Base-by-base conservation (phyloP, 2,329 filamentous ascomycete genomes). In the Meredithiella fracta region DNA sequence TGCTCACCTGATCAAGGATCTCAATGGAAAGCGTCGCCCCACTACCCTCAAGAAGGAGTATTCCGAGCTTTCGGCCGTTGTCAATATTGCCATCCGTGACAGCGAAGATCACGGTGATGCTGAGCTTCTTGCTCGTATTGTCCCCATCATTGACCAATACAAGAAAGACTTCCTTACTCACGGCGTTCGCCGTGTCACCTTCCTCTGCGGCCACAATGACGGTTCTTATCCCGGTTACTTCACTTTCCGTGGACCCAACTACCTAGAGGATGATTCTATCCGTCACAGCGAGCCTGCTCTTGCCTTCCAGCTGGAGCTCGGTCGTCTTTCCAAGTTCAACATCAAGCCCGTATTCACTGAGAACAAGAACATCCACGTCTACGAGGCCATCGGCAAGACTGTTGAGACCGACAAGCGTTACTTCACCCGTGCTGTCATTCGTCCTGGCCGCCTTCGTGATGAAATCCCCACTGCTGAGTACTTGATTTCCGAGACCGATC, bases 401-500 rank as follows among this genome's bases (percentile, higher is more conserved):
- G 85, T 90, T 40, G 90, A 96, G 67, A 90, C 86, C 57, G 92
- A 98, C 71, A 96, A 96, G 80, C 85, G 92, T 63, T 98, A 97
- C 79, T 98, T 98, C 69, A 92, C 92, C 53, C 88, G 92, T 69
- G 91, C 91, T 59, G 87, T 96, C 51, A 94, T 98, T 62, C 83
- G 92, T 64, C 88, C 92, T 60, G 92, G 92, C 51, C 86, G 91
- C 66, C 83, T 98, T 56, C 85, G 91, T 63, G 92, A 98, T 65
- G 91, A 97, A 70, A 97, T 98, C 60, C 90, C 92, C 38, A 97
- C 91, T n/a, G 88, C 88, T 0, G 92, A 98, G 71, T 98, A 98
- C 72, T 80, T 98, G 67, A 94, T 95, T 63, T 96, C 90, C 0
- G 92, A 98, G 74, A 90, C 91, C 40, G 91, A 98, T 66, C 84